Conservation (phyloP, 495 filamentous ascomycete genomes). For the Margaritispora aquatica region DNA sequence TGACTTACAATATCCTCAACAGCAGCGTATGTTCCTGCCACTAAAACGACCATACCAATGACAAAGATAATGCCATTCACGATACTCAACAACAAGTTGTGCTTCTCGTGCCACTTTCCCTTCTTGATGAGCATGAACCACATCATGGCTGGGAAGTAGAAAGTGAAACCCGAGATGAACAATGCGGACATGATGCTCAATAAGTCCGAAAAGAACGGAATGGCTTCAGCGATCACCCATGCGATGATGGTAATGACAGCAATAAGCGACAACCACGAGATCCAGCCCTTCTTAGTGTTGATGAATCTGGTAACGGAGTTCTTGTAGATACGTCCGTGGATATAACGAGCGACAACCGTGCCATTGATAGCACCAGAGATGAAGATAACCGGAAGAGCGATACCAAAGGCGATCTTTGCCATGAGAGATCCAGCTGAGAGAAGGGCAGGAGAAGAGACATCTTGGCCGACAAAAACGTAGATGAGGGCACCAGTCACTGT, state of each 20-base stretch:
- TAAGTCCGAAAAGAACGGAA: conserved; percentile 66
- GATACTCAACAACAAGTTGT: conserved; percentile 39
- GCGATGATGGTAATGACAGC: conserved; percentile 55
- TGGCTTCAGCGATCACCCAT: conserved; percentile 66
- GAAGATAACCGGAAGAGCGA: conserved; percentile 54
- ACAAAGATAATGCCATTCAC: conserved; percentile 45
- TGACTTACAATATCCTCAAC: background rate
- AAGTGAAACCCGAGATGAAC: conserved; percentile 59
- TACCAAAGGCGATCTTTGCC: conserved; percentile 68
- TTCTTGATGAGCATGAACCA: conserved; percentile 59
- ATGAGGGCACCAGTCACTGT: conserved; percentile 59
- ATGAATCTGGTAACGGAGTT: conserved; percentile 33
- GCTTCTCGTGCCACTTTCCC: conserved; percentile 37
- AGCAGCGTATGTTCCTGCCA: conserved; percentile 45
- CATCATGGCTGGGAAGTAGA: conserved; percentile 57
- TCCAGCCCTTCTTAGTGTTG: conserved; percentile 47
- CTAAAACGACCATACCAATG: conserved; percentile 50
- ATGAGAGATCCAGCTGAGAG: conserved; percentile 53
- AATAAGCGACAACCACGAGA: conserved; percentile 55
- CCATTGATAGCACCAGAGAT: conserved; percentile 56
- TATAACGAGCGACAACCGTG: conserved; percentile 52
- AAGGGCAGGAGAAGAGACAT: conserved; percentile 64
- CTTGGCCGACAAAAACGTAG: conserved; percentile 65
- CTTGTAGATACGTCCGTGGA: conserved; percentile 50
- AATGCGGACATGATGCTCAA: conserved; percentile 55